Evolutionary conservation across 371 early-diverging fungal species (phyloP), one percentile per base, ranked within the genome.

Genomic region (Actinomortierella wolfii): DNA sequence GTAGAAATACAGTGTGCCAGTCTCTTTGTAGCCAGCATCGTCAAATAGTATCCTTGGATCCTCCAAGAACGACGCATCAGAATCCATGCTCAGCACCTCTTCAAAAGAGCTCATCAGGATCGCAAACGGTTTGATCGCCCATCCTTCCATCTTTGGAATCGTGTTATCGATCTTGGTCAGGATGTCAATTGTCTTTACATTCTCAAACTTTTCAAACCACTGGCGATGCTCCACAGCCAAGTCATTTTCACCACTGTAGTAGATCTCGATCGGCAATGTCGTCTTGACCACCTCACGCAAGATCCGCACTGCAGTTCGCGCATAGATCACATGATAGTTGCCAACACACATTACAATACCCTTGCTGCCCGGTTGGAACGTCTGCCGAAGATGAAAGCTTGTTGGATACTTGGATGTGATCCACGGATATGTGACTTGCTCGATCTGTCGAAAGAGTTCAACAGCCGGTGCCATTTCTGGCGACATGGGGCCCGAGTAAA

Each of bases 271-370:
- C 0, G 93, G 93, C 6, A 93, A 67, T n/a, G 65, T 68, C 4
- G 81, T 83, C 46, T 81, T 69, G 24, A 86, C 71, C 1, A 88
- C 69, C 5, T 79, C 57, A 0, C 92, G 81, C 29, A 92, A 68
- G 0, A 78, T 68, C 18, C 71, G 62, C 39, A 91, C 69, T 2
- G 87, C 74, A n/a, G 83, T 78, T 26, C 79, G 63, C 9, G 91
- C 92, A 49, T 78, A 80, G n/a, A 78, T 77, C 49, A 85, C 80
- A 61, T 91, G 90, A 46, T 68, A 48, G 28, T 86, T 79, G 40
- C 91, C 92, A 1, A 86, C 82, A 34, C 87, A 85, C 61, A 92
- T 82, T 17, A 92, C 90, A 56, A 91, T 85, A 2, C 93, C 93
- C 44, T 79, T 56, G 0, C 84, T 84, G 5, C 67, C 62, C 23